These are phyloP conservation scores for Wallacemonas collosoma DNA, from an alignment of 208 protist species.

Conservation along the genomic window DNA sequence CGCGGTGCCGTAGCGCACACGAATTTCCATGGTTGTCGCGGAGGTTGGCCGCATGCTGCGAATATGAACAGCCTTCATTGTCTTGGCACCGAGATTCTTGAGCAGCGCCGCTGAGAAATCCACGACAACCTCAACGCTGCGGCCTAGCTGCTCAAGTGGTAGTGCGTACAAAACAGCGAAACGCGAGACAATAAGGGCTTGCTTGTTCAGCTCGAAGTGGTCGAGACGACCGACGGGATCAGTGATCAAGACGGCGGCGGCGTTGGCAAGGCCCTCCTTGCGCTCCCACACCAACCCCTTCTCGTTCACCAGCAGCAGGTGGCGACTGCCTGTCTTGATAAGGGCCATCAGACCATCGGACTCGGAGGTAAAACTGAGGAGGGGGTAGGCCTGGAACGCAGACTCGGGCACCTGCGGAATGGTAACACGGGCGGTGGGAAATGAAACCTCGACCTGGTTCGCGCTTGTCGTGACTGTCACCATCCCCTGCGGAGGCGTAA, in stretches of 20 bases:
- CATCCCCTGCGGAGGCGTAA: background rate
- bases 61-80: slow-evolving; percentile 49
- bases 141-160: slow-evolving; percentile 57
- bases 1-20: slow-evolving; percentile 15
- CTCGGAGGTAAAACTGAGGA: slow-evolving; percentile 32
- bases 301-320: slow-evolving; percentile 58
- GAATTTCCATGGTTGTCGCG: slow-evolving; percentile 23
- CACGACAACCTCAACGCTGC: slow-evolving; percentile 43
- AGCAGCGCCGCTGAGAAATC: slow-evolving; percentile 56
- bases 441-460: slow-evolving; percentile 26
- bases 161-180: slow-evolving; percentile 70
- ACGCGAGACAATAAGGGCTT: slow-evolving; percentile 55
- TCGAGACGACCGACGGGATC: slow-evolving; percentile 50
- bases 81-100: slow-evolving; percentile 32
- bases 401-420: slow-evolving; percentile 9
- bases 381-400: slow-evolving; percentile 29
- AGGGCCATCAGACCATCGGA: slow-evolving; percentile 30
- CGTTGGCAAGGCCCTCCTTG: slow-evolving; percentile 58
- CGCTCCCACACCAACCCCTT: slow-evolving; percentile 68
- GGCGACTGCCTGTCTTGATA: slow-evolving; percentile 51
- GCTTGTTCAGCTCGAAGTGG: slow-evolving; percentile 85
- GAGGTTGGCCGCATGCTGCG: slow-evolving; percentile 27
- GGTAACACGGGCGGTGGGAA: slow-evolving; percentile 12
- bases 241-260: slow-evolving; percentile 49
- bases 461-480: slow-evolving; percentile 20